phyloP scores from a whole-genome alignment of 1,139 yeast species.

The Kluyveromyces sp. region DNA sequence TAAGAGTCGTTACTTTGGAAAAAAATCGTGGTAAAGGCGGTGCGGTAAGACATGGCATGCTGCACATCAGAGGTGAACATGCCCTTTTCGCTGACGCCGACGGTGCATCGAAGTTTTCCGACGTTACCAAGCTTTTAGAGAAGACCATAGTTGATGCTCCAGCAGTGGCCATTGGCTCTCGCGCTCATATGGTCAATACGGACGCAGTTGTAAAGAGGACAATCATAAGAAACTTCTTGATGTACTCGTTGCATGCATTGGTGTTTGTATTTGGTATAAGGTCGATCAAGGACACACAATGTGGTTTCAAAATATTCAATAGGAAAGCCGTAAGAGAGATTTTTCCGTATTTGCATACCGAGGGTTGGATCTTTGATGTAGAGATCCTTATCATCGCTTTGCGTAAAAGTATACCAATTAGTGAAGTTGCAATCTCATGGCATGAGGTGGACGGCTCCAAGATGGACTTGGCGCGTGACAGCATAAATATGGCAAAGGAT shows the following conservation, averaged over 20 bases:
- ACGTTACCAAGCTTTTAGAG: slow-evolving; percentile 48
- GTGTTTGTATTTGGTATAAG: slow-evolving; percentile 86
- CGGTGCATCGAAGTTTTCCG: slow-evolving; percentile 84
- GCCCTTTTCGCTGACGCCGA: slow-evolving; percentile 94
- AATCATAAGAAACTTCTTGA: slow-evolving; percentile 76
- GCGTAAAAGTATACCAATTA: slow-evolving; percentile 56
- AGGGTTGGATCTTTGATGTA: slow-evolving; percentile 97
- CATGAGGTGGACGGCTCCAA: slow-evolving; percentile 95
- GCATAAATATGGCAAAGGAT: slow-evolving; percentile 92
- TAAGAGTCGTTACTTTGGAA: slow-evolving; percentile 63
- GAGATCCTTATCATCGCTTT: slow-evolving; percentile 79
- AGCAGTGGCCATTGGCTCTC: slow-evolving; percentile 78
- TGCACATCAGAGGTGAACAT: slow-evolving; percentile 64
- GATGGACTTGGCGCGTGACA: slow-evolving; percentile 84
- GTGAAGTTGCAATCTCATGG: slow-evolving; percentile 88
- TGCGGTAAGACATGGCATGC: slow-evolving; percentile 91
- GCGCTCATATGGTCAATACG: slow-evolving; percentile 94
- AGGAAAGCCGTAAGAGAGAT: slow-evolving; percentile 54
- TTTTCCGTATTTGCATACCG: slow-evolving; percentile 92
- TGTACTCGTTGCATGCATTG: slow-evolving; percentile 86
- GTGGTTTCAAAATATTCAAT: slow-evolving; percentile 92
- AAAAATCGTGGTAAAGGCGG: slow-evolving; percentile 95
- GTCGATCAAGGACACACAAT: slow-evolving; percentile 84
- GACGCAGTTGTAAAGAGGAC: slow-evolving; percentile 95
- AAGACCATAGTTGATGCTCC: slow-evolving; percentile 28